A percentile compares a stretch with the other conserved stretches of the same genome.
These are phyloP conservation scores for Meyerozyma athensensis DNA, from an alignment of 1,139 yeast species.

Conservation along the genomic window DNA sequence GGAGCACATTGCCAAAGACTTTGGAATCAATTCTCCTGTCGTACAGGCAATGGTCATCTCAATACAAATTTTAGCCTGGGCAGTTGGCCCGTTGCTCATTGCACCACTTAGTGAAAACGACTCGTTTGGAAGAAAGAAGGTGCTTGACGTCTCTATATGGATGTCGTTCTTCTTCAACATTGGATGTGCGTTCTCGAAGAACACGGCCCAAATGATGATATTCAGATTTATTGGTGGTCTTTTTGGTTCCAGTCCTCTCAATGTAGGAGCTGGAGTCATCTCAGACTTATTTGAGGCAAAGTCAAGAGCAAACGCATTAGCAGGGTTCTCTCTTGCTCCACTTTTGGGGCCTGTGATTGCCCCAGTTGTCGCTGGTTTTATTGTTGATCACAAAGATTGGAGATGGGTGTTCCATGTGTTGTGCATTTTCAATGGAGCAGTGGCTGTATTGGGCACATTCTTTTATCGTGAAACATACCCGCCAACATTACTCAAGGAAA, in stretches of 20 bases:
- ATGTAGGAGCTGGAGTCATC: constrained; percentile 41
- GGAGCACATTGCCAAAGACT: constrained; percentile 29
- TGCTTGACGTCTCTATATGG: constrained; percentile 34
- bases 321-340: constrained; percentile 39
- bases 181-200: constrained; percentile 16
- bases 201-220: constrained; percentile 25
- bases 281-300: constrained; percentile 32
- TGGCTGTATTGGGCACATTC: constrained; percentile 40
- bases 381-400: constrained; percentile 48
- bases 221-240: constrained; percentile 25
- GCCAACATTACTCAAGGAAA: constrained; percentile 46
- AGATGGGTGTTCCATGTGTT: constrained; percentile 62
- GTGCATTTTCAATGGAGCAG: constrained; percentile 48
- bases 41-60: constrained; percentile 38
- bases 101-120: constrained; percentile 45
- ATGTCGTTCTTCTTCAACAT: constrained; percentile 17
- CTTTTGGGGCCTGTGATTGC: constrained; percentile 53
- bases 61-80: constrained; percentile 45
- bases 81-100: constrained; percentile 40
- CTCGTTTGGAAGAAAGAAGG: constrained; percentile 35
- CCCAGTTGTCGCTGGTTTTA: constrained; percentile 54
- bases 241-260: constrained; percentile 30
- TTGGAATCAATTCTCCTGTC: constrained; percentile 26
- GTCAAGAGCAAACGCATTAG: constrained; percentile 35
- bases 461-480: constrained; percentile 54